Evolutionary conservation across 345 rosid genomes (phyloP), one percentile per base, ranked within the genome.

Genomic region (Salix brachista): DNA sequence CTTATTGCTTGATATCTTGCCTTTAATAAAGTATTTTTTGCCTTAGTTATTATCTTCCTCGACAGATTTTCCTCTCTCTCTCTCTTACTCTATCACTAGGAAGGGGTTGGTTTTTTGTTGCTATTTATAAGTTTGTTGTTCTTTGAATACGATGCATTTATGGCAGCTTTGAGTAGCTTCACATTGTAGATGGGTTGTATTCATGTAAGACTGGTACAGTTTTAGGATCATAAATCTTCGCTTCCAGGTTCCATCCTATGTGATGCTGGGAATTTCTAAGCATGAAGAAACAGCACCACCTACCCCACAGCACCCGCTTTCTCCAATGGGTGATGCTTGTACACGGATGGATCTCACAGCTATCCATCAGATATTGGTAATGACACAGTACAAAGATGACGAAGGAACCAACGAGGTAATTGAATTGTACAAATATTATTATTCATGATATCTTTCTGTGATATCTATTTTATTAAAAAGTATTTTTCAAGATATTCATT

Each of bases 361-460:
- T 21, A 89, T 93, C 73, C 98, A 95, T 83, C 96, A 90, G 83
- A 86, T 91, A 84, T 83, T 95, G 76, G 92, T 91, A 73, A 83
- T 82, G 80, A 83, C 85, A 9, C 96, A 93, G 77, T 95, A 95
- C 88, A 91, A 85, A 79, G 99, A 92, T 14, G 97, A 95, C 62
- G 99, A 94, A 75, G 95, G 90, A 84, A 89, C 91, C 65, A 88
- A 87, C 80, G 97, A 95, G 97, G 97, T 88, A 83, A 84, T 23
- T 75, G 39, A 67, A 69, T n/a, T 72, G 28, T 58, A 18, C 9
- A 26, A n/a, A 70, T 54, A 19, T 65, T 5, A 37, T 56, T 36
- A 36, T 36, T 5, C 37, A 36, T 36, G 37, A 36, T 36, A 36
- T 36, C 37, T 5, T 37, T 61, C 75, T 23, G 26, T 26, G 60